Base-by-base conservation (phyloP, 495 filamentous ascomycete genomes). In the Neurospora hispaniola region DNA sequence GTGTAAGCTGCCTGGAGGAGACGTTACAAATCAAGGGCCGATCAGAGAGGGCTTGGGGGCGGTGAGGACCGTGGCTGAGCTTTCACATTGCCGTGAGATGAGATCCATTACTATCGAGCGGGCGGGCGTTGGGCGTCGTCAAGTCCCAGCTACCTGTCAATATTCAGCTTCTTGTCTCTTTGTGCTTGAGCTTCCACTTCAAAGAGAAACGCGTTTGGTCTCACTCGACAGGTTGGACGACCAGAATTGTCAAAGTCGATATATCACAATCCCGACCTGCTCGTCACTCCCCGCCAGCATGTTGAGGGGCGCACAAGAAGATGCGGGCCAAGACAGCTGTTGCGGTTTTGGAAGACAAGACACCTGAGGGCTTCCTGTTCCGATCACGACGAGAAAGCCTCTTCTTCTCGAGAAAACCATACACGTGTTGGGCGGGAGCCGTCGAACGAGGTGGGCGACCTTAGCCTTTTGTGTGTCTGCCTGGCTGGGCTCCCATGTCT, bases 1-100 rank as follows among this genome's bases (percentile, higher is more conserved):
- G 39, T 69, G 59, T 40, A 59, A 69, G 73, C 66, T 48, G 41
- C 27, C 38, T 38, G 70, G 62, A 23, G 59, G 20, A 16, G 42
- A 31, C 69, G 39, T 54, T 43, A 31, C 68, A 35, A n/a, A 31
- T 70, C 39, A 16, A 38, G 5, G 46, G 68, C 62, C 66, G 23
- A 66, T 66, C 62, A 72, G 46, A 73, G 20, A 66, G 66, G 66
- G 70, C 71, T 71, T 72, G 71, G 79, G 78, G 76, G 79, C 78
- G 76, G 79, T 80, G 79, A 78, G 74, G 74, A 72, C 62, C 73
- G 78, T 78, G 79, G 79, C 79, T 80, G 75, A 79, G 78, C 69
- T 66, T 62, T 31, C 54, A 62, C 54, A 62, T 62, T 62, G 54
- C 54, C 54, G 12, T 62, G 23, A 62, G 54, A 62, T 62, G 48